Evolutionary conservation across 1,139 yeast species (phyloP), one percentile per base, ranked within the genome.

Genomic region (Debaryomycetaceae sp.): DNA sequence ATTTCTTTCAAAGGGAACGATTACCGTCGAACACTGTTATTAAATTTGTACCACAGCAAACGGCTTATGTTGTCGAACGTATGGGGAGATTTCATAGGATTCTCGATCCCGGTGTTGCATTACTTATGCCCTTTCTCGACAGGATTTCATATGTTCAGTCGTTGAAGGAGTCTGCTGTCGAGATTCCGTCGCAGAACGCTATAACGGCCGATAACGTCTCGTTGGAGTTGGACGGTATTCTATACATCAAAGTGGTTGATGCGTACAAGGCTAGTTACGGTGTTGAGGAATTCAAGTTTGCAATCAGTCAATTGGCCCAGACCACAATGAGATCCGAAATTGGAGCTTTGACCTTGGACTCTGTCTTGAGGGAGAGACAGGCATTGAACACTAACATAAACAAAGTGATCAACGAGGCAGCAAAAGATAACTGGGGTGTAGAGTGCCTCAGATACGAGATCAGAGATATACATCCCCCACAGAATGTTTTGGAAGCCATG

Each of bases 311-410:
- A 66, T 76, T 88, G 54, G 96, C 96, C 0, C 96, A 87, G 62
- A 87, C 96, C 20, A 87, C 96, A 36, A 88, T 88, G 96, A 75
- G 96, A 57, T 81, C 89, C 1, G 96, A 88, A 64, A 88, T 88
- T 57, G 96, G 96, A 42, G 86, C 87, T 50, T 69, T 87, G 70
- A 76, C 90, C 3, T 75, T 88, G 55, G 96, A 88, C 58, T 80
- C 83, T 44, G 95, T 87, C 20, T 74, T 88, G 53, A 77, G 81
- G 52, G 96, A 87, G 62, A 76, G 95, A 57, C 91, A 85, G 59
- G 60, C 75, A 33, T 75, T 88, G 55, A 88, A 88, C 65, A 67
- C 66, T 50, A 85, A 86, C 65, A 87, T 88, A 62, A 87, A 90
- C 46, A 59, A 70, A n/a, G 88, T 85, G 6, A 82, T 88, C 57